Conservation (phyloP, 176 grass and related monocot genomes). For the Themeda triandra region DNA sequence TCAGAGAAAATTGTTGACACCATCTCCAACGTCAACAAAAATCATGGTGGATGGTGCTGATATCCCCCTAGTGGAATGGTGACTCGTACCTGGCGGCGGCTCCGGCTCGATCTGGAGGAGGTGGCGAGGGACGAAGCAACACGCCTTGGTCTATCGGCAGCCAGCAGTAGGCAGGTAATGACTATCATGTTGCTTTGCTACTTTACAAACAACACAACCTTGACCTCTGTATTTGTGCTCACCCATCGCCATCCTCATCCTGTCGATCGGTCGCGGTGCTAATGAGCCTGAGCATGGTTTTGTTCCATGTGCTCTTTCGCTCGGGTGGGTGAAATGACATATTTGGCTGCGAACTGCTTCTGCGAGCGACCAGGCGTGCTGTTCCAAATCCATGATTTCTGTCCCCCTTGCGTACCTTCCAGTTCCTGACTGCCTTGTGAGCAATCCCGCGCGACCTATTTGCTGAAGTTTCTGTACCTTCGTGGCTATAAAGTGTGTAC, state of each 20-base stretch:
- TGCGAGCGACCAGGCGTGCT: not conserved
- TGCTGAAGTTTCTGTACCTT: not conserved
- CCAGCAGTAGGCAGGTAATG: constrained; percentile 6
- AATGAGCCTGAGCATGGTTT: not conserved
- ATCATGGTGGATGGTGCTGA: constrained; percentile 9
- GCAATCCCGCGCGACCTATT: not conserved
- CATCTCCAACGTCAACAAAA: too few relatives aligned
- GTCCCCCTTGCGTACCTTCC: not conserved
- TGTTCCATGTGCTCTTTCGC: not conserved
- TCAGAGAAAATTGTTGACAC: not conserved
- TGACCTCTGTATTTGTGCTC: too few relatives aligned
- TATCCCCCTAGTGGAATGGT: constrained; percentile 33
- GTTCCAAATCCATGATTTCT: not conserved
- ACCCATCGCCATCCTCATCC: not conserved
- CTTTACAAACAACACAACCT: not conserved
- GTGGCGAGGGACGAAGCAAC: not conserved
- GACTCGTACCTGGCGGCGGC: constrained; percentile 18
- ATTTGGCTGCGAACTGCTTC: not conserved
- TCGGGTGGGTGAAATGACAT: not conserved
- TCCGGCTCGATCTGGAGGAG: constrained; percentile 28
- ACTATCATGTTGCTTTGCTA: not conserved
- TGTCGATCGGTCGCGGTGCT: not conserved
- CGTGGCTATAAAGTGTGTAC: too few relatives aligned
- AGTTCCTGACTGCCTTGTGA: not conserved
- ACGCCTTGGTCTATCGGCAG: not conserved